Base-by-base conservation (phyloP, 768 basidiomycete genomes). In the Pisolithus sp. region DNA sequence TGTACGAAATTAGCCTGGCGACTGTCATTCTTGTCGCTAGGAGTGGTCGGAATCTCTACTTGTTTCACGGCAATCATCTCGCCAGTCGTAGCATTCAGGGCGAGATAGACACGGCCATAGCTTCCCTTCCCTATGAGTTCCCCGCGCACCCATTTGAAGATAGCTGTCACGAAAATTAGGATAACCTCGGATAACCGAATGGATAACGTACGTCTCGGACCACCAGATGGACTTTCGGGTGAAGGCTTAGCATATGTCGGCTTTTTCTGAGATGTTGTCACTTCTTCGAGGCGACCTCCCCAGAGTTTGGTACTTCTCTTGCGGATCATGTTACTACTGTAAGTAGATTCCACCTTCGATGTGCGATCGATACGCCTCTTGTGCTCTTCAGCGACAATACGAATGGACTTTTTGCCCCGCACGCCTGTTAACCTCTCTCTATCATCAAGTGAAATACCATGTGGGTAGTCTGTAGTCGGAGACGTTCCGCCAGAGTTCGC, bases 11-110 rank as follows among this genome's bases (percentile, higher is more conserved):
- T 81, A 50, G 80, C 73, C 60, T 95, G 93, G 30, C 93, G 80
- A 17, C 80, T 77, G 68, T 98, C 93, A 57, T 82, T 87, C 68
- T 87, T 89, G 71, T 99, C 96, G 61, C 89, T 92, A 17, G 84
- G 82, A 7, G 93, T 94, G 47, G 83, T 82, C 2, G 96, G 95
- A 52, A 94, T 80, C 67, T 98, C 96, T 44, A 99, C 96, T 70
- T 98, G 96, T 70, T 99, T 99, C 57, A 99, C 96, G 17, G 96
- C 96, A 61, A 98, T 93, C 91, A 97, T 95, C 70, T 98, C 94
- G 52, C 93, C 93, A 0, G 93, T 95, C 3, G 91, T 93, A 30
- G 90, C 92, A 65, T 98, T 98, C 53, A 98, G 74, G 17, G 92
- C 96, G 50, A 98, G 81, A 63, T 97, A 99, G 26, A 99, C 96